A percentile compares a stretch with the other conserved stretches of the same genome.
These are phyloP conservation scores for Candida berthetii DNA, from an alignment of 805 yeast genomes.

Conservation along the genomic window DNA sequence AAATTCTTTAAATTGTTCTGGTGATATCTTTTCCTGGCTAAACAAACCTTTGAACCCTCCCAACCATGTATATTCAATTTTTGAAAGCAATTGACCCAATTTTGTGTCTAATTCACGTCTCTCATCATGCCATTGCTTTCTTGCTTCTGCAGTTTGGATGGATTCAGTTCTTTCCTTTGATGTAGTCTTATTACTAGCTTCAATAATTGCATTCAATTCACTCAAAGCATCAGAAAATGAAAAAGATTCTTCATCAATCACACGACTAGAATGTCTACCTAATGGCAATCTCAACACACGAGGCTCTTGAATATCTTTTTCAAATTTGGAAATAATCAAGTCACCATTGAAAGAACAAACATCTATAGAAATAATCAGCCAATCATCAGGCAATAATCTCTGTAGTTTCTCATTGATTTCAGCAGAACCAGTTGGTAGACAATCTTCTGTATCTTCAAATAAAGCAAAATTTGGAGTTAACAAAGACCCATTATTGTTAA, in stretches of 20 bases:
- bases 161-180: slow-evolving; percentile 42
- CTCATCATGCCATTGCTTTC: slow-evolving; percentile 73
- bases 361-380: slow-evolving; percentile 61
- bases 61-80: slow-evolving; percentile 63
- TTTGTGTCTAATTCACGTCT: slow-evolving; percentile 57
- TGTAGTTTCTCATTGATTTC: slow-evolving; percentile 4
- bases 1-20: slow-evolving; percentile 24
- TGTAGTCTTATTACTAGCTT: slow-evolving; percentile 57
- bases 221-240: slow-evolving; percentile 38
- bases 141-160: slow-evolving; percentile 50
- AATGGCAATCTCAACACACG: slow-evolving; percentile 55
- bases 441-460: slow-evolving; percentile 7
- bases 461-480: slow-evolving; percentile 12
- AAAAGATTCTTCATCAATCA: slow-evolving; percentile 33
- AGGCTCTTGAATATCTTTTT: slow-evolving; percentile 27
- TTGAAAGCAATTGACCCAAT: slow-evolving; percentile 44
- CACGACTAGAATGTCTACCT: slow-evolving; percentile 39
- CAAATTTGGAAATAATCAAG: slow-evolving; percentile 44
- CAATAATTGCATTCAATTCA: slow-evolving; percentile 46
- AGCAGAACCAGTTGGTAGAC: slow-evolving; percentile 11
- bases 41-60: slow-evolving; percentile 74
- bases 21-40: slow-evolving; percentile 24
- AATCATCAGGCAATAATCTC: slow-evolving; percentile 34
- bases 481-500: slow-evolving; percentile 4
- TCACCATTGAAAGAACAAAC: slow-evolving; percentile 52